A percentile compares a stretch with the other conserved stretches of the same genome.
These are phyloP conservation scores for Claviceps capensis DNA, from an alignment of 2,329 filamentous ascomycete genomes.

Conservation along the genomic window DNA sequence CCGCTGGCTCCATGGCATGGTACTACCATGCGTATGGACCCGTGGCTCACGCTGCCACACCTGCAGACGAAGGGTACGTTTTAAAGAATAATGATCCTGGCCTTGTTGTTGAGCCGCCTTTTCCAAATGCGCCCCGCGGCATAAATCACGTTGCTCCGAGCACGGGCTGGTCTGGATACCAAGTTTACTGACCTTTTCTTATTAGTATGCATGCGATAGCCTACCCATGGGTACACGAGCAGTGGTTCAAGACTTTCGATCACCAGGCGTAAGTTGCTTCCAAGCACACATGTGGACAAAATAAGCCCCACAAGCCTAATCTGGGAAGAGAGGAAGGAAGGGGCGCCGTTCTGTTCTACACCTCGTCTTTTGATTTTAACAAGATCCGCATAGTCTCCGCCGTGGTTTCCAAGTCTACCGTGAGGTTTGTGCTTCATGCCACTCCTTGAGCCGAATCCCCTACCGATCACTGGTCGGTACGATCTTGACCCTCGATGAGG, in stretches of 20 bases:
- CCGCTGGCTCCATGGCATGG: constrained; percentile 84
- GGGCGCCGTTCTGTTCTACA: neutral
- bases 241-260: constrained; percentile 92
- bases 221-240: constrained; percentile 92
- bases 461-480: constrained; percentile 86
- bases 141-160: constrained; percentile 16
- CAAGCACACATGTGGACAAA: neutral
- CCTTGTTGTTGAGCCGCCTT: too few species aligned
- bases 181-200: constrained; percentile 15
- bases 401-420: constrained; percentile 99
- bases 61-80: constrained; percentile 95
- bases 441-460: constrained; percentile 87
- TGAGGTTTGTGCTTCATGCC: constrained; percentile 95
- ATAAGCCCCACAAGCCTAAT: too few species aligned
- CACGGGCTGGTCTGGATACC: constrained; percentile 2
- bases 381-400: constrained; percentile 54
- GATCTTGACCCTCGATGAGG: constrained; percentile 92
- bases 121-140: constrained; percentile 12
- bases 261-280: constrained; percentile 67
- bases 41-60: constrained; percentile 76
- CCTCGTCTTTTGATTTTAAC: neutral
- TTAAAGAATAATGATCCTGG: neutral
- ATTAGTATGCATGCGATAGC: constrained; percentile 74
- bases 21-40: constrained; percentile 95
- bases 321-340: neutral